These are phyloP conservation scores for Poa annua DNA, from an alignment of 176 grass and related monocot species.

Conservation along the genomic window DNA sequence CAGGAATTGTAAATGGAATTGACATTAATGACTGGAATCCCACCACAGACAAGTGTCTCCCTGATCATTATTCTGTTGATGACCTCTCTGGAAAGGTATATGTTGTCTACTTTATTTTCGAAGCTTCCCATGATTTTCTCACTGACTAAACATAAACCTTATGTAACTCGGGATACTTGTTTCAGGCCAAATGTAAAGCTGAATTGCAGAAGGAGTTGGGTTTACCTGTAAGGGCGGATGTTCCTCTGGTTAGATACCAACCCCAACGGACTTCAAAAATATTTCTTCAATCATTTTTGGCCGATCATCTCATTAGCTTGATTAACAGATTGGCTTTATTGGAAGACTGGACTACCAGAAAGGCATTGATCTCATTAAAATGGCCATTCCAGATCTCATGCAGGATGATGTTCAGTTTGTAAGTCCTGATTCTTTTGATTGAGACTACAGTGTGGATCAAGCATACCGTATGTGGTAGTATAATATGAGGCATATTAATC, in stretches of 20 bases:
- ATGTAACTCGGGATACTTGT: constrained; percentile 24
- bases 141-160: constrained; percentile 17
- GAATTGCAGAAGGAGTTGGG: constrained; percentile 81
- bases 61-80: constrained; percentile 76
- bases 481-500: background rate
- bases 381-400: constrained; percentile 71
- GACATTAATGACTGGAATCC: constrained; percentile 91
- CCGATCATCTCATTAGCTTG: constrained; percentile 36
- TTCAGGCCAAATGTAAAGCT: constrained; percentile 89
- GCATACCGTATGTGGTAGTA: constrained; percentile 12
- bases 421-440: constrained; percentile 42
- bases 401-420: constrained; percentile 82
- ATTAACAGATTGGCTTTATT: constrained; percentile 95
- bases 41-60: constrained; percentile 70
- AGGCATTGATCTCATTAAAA: constrained; percentile 87
- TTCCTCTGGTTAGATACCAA: constrained; percentile 73
- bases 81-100: constrained; percentile 87
- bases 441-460: background rate
- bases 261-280: background rate
- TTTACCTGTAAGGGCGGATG: constrained; percentile 65
- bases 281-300: constrained; percentile 2
- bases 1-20: constrained; percentile 97
- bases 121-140: constrained; percentile 17
- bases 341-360: constrained; percentile 98
- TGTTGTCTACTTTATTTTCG: constrained; percentile 16